Conservation (phyloP, 805 yeast genomes). For the Metschnikowia continentalis region DNA sequence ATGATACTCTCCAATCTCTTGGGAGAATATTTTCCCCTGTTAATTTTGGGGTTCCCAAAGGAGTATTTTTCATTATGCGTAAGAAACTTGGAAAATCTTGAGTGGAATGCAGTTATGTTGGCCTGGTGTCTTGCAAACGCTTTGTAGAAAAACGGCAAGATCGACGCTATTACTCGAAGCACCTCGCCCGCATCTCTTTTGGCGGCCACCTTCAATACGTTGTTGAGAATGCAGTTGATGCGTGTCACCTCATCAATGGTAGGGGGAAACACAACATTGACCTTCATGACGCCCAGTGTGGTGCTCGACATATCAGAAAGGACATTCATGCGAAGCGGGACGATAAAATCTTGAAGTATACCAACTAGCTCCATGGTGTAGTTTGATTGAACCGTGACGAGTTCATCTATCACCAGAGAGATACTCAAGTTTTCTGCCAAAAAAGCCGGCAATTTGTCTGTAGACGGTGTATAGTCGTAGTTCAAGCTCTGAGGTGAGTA, state of each 20-base stretch:
- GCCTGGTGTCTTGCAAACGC: conserved; percentile 95
- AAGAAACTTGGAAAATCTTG: conserved; percentile 43
- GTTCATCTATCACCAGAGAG: conserved; percentile 48
- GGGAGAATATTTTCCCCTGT: conserved; percentile 26
- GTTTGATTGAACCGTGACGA: conserved; percentile 67
- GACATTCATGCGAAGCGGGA: conserved; percentile 72
- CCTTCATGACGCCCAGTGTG: conserved; percentile 54
- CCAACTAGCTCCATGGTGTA: conserved; percentile 69
- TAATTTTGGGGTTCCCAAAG: conserved; percentile 27
- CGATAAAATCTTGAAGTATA: conserved; percentile 71
- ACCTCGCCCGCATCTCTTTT: conserved; percentile 73
- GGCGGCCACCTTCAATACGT: conserved; percentile 62
- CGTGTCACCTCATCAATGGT: conserved; percentile 92
- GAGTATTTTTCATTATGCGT: conserved; percentile 26
- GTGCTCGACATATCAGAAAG: conserved; percentile 41
- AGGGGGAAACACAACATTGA: conserved; percentile 85
- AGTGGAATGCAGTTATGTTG: conserved; percentile 65
- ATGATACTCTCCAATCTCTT: conserved; percentile 44
- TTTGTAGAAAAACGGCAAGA: conserved; percentile 86
- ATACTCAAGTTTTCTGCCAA: conserved; percentile 7
- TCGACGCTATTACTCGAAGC: conserved; percentile 72
- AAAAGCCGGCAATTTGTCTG: conserved; percentile 1
- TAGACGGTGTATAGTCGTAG: conserved; percentile 62
- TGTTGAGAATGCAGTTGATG: conserved; percentile 79
- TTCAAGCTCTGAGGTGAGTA: conserved; percentile 90